Evolutionary conservation across 352 stramenopile genomes (phyloP), one percentile per base, ranked within the genome.

Genomic region (Pythium grandisporangium): DNA sequence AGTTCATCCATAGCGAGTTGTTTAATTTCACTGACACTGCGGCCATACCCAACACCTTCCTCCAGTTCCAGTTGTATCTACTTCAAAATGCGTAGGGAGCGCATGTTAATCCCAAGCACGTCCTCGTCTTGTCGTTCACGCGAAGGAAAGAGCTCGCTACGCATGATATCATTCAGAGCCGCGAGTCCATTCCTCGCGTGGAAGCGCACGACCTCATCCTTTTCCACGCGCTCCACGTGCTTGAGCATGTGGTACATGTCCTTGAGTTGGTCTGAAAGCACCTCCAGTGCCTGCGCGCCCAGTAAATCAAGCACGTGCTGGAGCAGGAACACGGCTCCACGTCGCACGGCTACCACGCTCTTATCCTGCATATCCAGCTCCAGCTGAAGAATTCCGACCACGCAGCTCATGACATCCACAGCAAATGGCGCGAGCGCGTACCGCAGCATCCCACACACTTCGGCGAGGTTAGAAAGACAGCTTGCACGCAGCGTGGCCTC

Each of bases 391-490:
- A 93, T 66, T n/a, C 77, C 80, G 45, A 81, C 80, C 21, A 84
- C 73, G 37, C 75, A 89, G 30, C 62, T 82, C 37, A 93, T 45
- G n/a, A 93, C 62, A 36, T 93, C 75, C 25, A 65, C 37, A 8
- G 82, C 45, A 54, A 82, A 93, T 13, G 72, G 75, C 25, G 79
- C 67, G 1, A 93, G 54, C 14, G 65, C 61, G 72, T 73, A 93
- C 36, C 81, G 65, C 8, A 93, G 56, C 34, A 90, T 47, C 6
- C 63, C 73, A 19, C 70, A 84, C 12, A 93, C 71, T 32, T 93
- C 77, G n/a, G 80, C 80, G 12, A 93, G 55, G 37, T 93, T 93
- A n/a, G 80, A 93, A 26, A 93, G 42, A 51, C 77, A 93, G 37
- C 80, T 93, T 17, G 80, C 77, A 8, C 80, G 75, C 23, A 91